Conservation (phyloP, 2,329 filamentous ascomycete species). For the Zymoseptoria crescenta region DNA sequence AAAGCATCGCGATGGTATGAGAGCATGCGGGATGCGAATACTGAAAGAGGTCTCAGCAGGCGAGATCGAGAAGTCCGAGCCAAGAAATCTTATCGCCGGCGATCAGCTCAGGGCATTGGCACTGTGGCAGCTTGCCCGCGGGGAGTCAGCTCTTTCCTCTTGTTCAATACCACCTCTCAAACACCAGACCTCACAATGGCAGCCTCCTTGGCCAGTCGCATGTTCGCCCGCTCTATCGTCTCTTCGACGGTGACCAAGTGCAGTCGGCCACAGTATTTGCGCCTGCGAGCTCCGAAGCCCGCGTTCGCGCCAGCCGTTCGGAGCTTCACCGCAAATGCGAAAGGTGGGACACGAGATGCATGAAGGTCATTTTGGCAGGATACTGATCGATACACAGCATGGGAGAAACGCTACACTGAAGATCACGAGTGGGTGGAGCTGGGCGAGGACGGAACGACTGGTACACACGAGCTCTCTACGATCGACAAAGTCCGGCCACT, state of each 20-base stretch:
- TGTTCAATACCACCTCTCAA: neutral
- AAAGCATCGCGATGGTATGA: slow-evolving; percentile 59
- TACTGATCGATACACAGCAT: slow-evolving; percentile 36
- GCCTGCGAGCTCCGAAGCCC: slow-evolving; percentile 17
- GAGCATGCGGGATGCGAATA: neutral
- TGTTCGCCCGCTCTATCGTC: slow-evolving; percentile 16
- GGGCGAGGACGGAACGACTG: slow-evolving; percentile 71
- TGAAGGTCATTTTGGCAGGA: neutral
- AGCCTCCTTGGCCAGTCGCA: slow-evolving; percentile 12
- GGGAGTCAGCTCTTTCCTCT: no score
- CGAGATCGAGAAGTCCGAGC: slow-evolving; percentile 2
- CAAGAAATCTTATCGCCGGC: slow-evolving; percentile 1
- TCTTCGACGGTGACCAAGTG: slow-evolving; percentile 18
- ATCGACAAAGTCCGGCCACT: slow-evolving; percentile 1
- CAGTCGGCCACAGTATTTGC: slow-evolving; percentile 23
- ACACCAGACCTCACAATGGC: slow-evolving; percentile 10
- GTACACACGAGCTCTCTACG: slow-evolving; percentile 35
- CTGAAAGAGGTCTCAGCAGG: neutral
- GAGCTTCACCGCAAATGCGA: slow-evolving; percentile 23
- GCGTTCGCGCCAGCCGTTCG: slow-evolving; percentile 13
- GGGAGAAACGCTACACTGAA: slow-evolving; percentile 80
- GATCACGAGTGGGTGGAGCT: slow-evolving; percentile 98
- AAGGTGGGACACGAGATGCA: slow-evolving; percentile 14
- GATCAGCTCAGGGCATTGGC: neutral
- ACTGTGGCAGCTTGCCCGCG: neutral